Evolutionary conservation across 2,329 filamentous ascomycete genomes (phyloP).

Genomic region (Westerdykella sp.): DNA sequence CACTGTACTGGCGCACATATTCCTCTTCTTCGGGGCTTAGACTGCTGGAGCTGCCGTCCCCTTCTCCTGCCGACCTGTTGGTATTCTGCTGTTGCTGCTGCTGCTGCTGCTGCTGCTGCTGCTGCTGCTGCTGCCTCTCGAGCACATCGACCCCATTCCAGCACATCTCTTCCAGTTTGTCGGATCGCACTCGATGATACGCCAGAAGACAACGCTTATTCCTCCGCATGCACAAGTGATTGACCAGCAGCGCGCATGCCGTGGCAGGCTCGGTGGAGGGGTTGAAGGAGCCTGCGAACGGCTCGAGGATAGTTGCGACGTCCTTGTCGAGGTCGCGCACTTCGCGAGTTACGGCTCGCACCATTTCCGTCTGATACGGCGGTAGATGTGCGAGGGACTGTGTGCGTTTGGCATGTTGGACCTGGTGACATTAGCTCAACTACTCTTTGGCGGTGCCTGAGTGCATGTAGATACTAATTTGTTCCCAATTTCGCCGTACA

Average conservation of each 20-base stretch:
- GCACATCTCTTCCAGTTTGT: constrained; percentile 88
- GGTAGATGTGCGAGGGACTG: constrained; percentile 81
- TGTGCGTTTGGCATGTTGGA: constrained; percentile 92
- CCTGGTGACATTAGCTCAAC: constrained; percentile 46
- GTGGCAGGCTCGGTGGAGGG: constrained; percentile 74
- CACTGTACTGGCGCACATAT: constrained; percentile 85
- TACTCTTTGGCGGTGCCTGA: constrained; percentile 2
- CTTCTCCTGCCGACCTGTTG: constrained; percentile 15
- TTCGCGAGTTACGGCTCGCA: constrained; percentile 81
- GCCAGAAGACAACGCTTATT: constrained; percentile 94
- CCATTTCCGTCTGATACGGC: constrained; percentile 85
- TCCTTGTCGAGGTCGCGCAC: constrained; percentile 90
- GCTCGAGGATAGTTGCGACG: constrained; percentile 69
- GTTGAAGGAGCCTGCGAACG: constrained; percentile 79
- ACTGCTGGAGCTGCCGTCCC: constrained; percentile 58
- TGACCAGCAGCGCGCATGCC: constrained; percentile 82
- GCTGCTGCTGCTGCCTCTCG: constrained; percentile 58
- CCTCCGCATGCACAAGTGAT: constrained; percentile 89
- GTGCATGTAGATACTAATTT: constrained; percentile 59
- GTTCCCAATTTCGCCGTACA: constrained; percentile 85
- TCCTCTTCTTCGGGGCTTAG: constrained; percentile 95
- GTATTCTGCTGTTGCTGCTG: constrained; percentile 49
- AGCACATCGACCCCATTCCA: constrained; percentile 84
- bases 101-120: constrained; percentile 47
- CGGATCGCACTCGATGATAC: constrained; percentile 83